Evolutionary conservation across 306 rosid genomes (phyloP), one percentile per base, ranked within the genome.

Genomic region (Vigna radiata): DNA sequence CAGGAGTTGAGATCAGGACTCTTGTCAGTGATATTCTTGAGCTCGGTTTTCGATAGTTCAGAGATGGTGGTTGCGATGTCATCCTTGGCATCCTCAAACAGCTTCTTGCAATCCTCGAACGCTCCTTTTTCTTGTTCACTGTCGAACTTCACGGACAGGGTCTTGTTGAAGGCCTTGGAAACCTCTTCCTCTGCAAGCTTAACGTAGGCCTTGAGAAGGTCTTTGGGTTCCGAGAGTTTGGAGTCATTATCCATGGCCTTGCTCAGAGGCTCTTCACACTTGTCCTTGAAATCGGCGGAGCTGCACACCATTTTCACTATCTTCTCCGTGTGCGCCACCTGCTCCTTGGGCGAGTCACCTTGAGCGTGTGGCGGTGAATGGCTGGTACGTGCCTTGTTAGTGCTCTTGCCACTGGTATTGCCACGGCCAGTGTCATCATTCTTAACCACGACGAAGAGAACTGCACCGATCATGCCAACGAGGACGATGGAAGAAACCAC

Each of bases 1-100:
- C 97, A 95, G 55, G 86, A 89, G 82, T 89, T 88, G 10, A 95
- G 53, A 37, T 87, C 89, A n/a, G 90, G 86, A 0, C 86, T 33
- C 27, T 25, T 79, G 0, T 73, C 1, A 14, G 84, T 4, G 7
- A 90, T 44, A 8, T 49, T 78, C 12, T 78, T 81, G 3, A 81
- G 0, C 1, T 60, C 81, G 5, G 21, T 27, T 0, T 3, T 54
- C 0, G 36, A 21, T 1, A 88, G 61, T 53, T 70, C 69, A 5
- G 77, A 66, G 1, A 80, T 50, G 0, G 97, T 81, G 7, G 73
- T 50, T 15, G 25, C 76, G 1, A 95, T 52, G 41, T 95, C 97
- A 0, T 86, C 88, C 72, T 56, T 69, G 13, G 97, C 96, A 6
- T 86, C 87, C 0, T 52, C 16, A 11, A 95, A 7, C 1, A 95